These are phyloP conservation scores for Curvularia sp. DNA, from an alignment of 2,329 filamentous ascomycete genomes.

Conservation along the genomic window DNA sequence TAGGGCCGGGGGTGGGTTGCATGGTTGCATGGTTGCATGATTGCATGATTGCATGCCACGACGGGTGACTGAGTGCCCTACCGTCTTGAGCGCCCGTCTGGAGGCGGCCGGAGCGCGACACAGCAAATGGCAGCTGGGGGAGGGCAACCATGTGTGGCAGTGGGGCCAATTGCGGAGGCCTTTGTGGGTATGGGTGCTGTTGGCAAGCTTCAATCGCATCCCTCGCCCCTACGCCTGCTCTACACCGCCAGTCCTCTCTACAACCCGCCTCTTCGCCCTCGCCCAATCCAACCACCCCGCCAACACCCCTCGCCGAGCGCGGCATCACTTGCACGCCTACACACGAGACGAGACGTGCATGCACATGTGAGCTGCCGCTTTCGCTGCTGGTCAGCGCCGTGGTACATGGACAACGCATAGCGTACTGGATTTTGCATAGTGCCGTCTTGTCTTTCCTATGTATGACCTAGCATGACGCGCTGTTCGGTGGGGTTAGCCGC, in stretches of 20 bases:
- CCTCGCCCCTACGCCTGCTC: slow-evolving; percentile 10
- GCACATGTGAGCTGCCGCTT: slow-evolving; percentile 27
- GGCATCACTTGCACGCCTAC: slow-evolving; percentile 27
- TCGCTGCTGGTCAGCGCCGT: slow-evolving; percentile 19
- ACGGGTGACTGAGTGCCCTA: too few relatives aligned
- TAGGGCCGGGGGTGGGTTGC: slow-evolving; percentile 32
- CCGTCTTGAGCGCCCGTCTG: slow-evolving; percentile 17
- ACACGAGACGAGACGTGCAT: slow-evolving; percentile 26
- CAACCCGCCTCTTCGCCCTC: not conserved
- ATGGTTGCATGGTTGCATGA: slow-evolving; percentile 22
- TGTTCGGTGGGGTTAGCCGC: slow-evolving; percentile 17
- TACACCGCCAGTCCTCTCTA: slow-evolving; percentile 42
- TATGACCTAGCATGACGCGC: slow-evolving; percentile 12
- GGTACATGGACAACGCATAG: slow-evolving; percentile 35
- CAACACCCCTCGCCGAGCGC: slow-evolving; percentile 29
- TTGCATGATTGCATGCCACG: too few relatives aligned
- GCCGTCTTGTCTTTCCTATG: not conserved
- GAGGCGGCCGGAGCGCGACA: slow-evolving; percentile 16
- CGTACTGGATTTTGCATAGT: slow-evolving; percentile 28
- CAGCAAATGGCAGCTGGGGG: slow-evolving; percentile 19
- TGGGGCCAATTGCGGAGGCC: slow-evolving; percentile 23
- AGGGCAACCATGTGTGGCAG: slow-evolving; percentile 26
- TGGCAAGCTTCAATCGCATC: slow-evolving; percentile 17
- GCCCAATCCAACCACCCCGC: slow-evolving; percentile 16
- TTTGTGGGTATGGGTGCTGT: slow-evolving; percentile 18